phyloP scores from a whole-genome alignment of 176 grass and related monocot genomes.

The Eleusine indica region DNA sequence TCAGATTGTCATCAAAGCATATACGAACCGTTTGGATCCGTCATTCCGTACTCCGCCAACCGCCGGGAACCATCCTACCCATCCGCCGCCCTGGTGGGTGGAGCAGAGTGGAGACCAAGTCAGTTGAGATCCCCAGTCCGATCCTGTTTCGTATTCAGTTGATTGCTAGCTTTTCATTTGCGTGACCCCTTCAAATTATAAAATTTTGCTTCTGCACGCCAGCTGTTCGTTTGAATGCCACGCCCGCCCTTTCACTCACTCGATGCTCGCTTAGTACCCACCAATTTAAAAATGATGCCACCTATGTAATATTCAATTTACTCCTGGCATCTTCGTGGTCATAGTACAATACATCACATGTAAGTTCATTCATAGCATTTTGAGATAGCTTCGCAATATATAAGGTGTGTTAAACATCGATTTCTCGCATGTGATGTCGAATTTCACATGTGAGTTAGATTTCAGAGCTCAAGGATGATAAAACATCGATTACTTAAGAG shows the following conservation, averaged over 20 bases:
- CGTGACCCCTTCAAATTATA: background rate
- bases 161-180: background rate
- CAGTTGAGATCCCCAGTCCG: background rate
- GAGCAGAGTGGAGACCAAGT: background rate
- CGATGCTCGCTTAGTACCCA: background rate
- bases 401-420: background rate
- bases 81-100: background rate
- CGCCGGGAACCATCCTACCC: background rate
- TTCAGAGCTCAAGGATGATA: background rate
- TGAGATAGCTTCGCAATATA: background rate
- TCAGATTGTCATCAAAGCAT: too few relatives aligned
- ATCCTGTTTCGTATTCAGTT: background rate
- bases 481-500: background rate
- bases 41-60: background rate
- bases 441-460: background rate
- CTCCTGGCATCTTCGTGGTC: background rate
- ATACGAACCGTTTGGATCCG: too few relatives aligned
- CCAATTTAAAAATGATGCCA: background rate
- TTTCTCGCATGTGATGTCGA: too few relatives aligned
- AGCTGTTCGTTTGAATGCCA: background rate
- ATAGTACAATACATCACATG: conserved; percentile 19
- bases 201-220: background rate
- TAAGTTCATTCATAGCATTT: conserved; percentile 2
- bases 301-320: background rate
- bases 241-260: background rate